Evolutionary conservation across 75 land plant genomes (phyloP).

Genomic region (Cupressus sempervirens): DNA sequence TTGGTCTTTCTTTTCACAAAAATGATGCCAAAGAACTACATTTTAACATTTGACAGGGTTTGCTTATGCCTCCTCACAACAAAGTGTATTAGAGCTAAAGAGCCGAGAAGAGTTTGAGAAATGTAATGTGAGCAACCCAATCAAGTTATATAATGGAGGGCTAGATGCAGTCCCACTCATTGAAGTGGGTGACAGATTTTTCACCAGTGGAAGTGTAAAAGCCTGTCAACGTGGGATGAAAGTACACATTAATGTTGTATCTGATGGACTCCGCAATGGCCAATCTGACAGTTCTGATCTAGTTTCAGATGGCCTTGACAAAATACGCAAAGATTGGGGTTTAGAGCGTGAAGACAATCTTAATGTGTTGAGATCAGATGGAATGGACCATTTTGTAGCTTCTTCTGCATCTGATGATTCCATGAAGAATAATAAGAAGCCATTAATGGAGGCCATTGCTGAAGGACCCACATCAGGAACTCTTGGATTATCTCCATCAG

Average conservation of each 20-base stretch:
- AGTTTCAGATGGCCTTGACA: not conserved
- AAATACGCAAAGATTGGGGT: not conserved
- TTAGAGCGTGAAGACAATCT: not conserved
- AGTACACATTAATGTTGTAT: conserved; percentile 35
- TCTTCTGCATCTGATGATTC: not conserved
- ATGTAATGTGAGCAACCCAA: conserved; percentile 47
- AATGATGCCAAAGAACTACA: no score
- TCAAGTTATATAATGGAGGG: conserved; percentile 46
- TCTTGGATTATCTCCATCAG: not conserved
- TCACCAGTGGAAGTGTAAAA: conserved; percentile 28
- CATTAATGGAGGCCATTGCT: not conserved
- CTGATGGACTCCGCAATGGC: not conserved
- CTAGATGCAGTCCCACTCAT: conserved; percentile 26
- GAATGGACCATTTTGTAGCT: not conserved
- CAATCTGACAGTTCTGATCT: not conserved
- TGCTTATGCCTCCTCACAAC: conserved; percentile 31
- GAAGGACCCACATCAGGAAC: conserved; percentile 3
- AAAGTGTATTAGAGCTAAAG: conserved; percentile 30
- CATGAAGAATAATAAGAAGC: not conserved
- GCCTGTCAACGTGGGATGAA: conserved; percentile 48
- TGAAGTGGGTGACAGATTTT: conserved; percentile 38
- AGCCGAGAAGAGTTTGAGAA: conserved; percentile 41
- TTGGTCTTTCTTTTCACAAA: no score
- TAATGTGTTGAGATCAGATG: not conserved
- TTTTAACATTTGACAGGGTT: conserved; percentile 34